These are phyloP conservation scores for Dactylorhiza incarnata DNA, from an alignment of 106 monocot genomes.

Conservation along the genomic window DNA sequence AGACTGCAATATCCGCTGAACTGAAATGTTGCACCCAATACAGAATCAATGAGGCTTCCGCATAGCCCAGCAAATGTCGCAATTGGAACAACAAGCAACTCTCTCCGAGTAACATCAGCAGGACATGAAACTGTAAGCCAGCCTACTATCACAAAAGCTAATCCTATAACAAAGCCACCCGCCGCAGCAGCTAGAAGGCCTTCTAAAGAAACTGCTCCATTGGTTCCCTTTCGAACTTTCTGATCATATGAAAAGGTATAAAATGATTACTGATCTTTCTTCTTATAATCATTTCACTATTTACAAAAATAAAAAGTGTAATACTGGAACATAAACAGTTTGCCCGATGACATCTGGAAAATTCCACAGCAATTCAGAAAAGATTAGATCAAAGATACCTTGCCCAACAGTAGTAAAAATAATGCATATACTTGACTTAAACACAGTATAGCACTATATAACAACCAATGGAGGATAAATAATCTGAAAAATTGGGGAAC, in stretches of 20 bases:
- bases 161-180: conserved; percentile 70
- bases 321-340: not conserved
- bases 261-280: not conserved
- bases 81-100: conserved; percentile 62
- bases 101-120: conserved; percentile 25
- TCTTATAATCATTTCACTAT: not conserved
- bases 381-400: not conserved
- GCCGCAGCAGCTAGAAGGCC: conserved; percentile 62
- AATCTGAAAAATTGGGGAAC: no score
- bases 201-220: conserved; percentile 65
- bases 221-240: conserved; percentile 79
- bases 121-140: conserved; percentile 45
- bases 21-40: conserved; percentile 84
- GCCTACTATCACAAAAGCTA: conserved; percentile 39
- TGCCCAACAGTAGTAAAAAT: not conserved
- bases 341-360: conserved; percentile 2
- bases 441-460: not conserved
- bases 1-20: conserved; percentile 81
- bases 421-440: not conserved
- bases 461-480: not conserved
- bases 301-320: not conserved
- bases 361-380: not conserved
- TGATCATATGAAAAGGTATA: conserved; percentile 16
- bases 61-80: conserved; percentile 57
- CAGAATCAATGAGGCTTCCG: conserved; percentile 88